Evolutionary conservation across 768 basidiomycete genomes (phyloP).

Genomic region (Artomyces pyxidatus): DNA sequence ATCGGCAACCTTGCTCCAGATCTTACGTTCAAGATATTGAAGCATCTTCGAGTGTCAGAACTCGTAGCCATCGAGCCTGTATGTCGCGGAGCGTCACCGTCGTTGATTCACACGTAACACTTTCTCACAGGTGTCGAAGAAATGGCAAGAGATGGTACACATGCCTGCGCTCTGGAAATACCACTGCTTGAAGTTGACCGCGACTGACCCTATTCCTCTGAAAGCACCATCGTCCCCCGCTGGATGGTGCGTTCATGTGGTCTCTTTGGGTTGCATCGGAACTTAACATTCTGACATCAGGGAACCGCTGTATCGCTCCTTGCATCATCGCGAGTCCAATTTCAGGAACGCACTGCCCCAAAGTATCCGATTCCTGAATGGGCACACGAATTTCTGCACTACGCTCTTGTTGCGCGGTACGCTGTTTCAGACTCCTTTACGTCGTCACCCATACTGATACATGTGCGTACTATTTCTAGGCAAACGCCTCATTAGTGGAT

Average conservation of each 20-base stretch:
- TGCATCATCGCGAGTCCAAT: constrained; percentile 83
- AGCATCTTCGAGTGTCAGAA: constrained; percentile 48
- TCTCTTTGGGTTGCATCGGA: background rate
- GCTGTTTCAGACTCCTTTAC: constrained; percentile 1
- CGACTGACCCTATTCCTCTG: constrained; percentile 61
- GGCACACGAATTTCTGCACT: constrained; percentile 86
- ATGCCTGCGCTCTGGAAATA: constrained; percentile 71
- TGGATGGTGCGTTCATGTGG: constrained; percentile 52
- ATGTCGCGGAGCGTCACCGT: constrained; percentile 15
- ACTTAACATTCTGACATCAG: constrained; percentile 19
- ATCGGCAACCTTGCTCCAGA: constrained; percentile 63
- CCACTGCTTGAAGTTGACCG: constrained; percentile 67
- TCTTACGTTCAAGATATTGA: constrained; percentile 56
- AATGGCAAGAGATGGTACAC: constrained; percentile 37
- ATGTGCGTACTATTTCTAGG: constrained; percentile 26
- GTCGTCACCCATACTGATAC: background rate
- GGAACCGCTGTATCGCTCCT: constrained; percentile 67
- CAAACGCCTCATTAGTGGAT: constrained; percentile 79
- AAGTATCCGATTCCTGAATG: constrained; percentile 65
- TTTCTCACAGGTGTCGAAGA: constrained; percentile 32
- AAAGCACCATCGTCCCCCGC: constrained; percentile 53
- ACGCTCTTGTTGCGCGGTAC: constrained; percentile 58
- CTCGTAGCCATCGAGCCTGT: constrained; percentile 54
- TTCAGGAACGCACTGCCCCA: constrained; percentile 72
- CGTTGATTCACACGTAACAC: background rate